These are phyloP conservation scores for Zymoseptoria ardabiliae DNA, from an alignment of 2,329 filamentous ascomycete genomes.

Conservation along the genomic window DNA sequence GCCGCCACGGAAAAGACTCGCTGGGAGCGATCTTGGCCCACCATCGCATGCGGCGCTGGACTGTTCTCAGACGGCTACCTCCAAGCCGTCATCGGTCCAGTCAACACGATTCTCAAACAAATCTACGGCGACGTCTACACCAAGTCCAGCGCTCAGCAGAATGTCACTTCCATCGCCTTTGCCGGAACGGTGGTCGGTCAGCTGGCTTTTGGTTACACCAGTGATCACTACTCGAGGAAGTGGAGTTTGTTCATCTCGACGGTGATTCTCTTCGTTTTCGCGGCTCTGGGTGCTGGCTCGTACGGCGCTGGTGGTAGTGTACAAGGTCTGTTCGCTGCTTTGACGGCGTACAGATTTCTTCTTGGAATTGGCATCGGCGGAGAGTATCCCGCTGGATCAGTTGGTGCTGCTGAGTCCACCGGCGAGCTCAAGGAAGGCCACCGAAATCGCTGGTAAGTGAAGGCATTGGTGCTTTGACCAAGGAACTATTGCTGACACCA, in stretches of 20 bases:
- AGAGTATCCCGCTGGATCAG: constrained; percentile 76
- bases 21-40: constrained; percentile 57
- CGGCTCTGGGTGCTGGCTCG: constrained; percentile 66
- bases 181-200: constrained; percentile 79
- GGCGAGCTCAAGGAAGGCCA: constrained; percentile 73
- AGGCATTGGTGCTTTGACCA: no score
- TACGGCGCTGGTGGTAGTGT: constrained; percentile 65
- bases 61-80: constrained; percentile 89
- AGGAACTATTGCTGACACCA: no score
- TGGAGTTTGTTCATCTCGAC: constrained; percentile 77
- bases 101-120: constrained; percentile 64
- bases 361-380: constrained; percentile 47
- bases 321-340: constrained; percentile 65
- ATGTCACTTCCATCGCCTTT: constrained; percentile 70
- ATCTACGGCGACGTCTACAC: constrained; percentile 66
- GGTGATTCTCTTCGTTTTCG: constrained; percentile 76
- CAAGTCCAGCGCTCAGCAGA: constrained; percentile 60
- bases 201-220: constrained; percentile 70
- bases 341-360: constrained; percentile 81
- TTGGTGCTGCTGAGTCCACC: constrained; percentile 75
- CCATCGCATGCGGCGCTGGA: constrained; percentile 81
- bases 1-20: constrained; percentile 12
- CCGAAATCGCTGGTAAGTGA: constrained; percentile 68
- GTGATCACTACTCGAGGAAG: constrained; percentile 78
- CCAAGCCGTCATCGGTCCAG: constrained; percentile 84